phyloP scores from a whole-genome alignment of 495 filamentous ascomycete genomes.

The Xylaria longipes region DNA sequence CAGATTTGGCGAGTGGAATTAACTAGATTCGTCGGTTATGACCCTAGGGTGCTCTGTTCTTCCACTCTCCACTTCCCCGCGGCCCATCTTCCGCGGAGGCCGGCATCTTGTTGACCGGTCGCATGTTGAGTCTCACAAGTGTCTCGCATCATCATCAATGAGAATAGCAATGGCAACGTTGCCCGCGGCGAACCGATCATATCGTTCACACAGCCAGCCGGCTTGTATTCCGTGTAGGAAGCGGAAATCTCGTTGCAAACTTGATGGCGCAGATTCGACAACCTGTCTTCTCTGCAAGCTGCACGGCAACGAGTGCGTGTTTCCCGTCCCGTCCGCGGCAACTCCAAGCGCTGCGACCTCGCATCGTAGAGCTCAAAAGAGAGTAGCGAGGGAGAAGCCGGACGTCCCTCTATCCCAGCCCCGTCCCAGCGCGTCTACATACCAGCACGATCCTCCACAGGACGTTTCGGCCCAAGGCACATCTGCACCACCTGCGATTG shows the following conservation, averaged over 20 bases:
- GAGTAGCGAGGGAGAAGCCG: neutral
- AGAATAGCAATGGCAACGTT: neutral
- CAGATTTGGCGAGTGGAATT: conserved; percentile 20
- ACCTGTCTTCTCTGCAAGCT: conserved; percentile 3
- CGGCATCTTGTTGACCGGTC: neutral
- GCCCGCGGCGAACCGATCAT: neutral
- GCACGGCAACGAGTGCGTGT: conserved; percentile 1
- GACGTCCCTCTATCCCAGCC: neutral
- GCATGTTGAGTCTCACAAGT: neutral
- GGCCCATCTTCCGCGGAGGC: neutral
- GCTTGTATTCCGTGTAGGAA: conserved; percentile 3
- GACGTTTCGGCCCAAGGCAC: neutral
- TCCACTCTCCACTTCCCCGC: neutral
- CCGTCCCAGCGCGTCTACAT: neutral
- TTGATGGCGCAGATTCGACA: neutral
- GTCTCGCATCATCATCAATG: neutral
- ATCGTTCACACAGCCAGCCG: neutral
- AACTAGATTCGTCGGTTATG: conserved; percentile 21
- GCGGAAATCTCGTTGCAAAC: neutral
- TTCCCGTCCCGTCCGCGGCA: neutral
- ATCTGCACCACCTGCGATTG: neutral
- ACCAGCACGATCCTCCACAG: neutral
- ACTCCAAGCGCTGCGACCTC: neutral
- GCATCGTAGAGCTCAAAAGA: neutral
- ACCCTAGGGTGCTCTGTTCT: neutral